These are phyloP conservation scores for Balamuthia mandrillaris DNA, from an alignment of 208 protist genomes.

Conservation along the genomic window DNA sequence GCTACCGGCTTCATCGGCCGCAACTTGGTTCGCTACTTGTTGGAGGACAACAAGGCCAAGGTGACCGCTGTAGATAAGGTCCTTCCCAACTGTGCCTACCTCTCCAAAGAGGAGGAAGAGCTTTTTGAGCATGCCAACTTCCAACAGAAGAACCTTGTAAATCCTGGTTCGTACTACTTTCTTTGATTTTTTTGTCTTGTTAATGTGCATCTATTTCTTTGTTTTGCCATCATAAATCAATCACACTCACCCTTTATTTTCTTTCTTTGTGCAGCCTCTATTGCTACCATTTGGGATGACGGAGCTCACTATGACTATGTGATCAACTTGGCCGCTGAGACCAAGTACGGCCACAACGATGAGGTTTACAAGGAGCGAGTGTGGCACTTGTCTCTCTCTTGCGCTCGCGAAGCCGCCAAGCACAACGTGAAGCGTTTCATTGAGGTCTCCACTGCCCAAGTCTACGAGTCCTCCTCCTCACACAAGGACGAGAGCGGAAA, in stretches of 20 bases:
- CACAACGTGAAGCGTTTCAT: constrained; percentile 75
- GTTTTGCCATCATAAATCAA: no score
- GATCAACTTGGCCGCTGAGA: constrained; percentile 83
- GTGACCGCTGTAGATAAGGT: constrained; percentile 75
- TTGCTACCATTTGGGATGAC: constrained; percentile 72
- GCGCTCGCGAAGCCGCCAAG: constrained; percentile 69
- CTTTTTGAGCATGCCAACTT: constrained; percentile 71
- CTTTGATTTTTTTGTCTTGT: background rate
- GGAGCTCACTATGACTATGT: constrained; percentile 72
- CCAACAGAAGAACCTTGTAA: constrained; percentile 73
- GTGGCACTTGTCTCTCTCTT: constrained; percentile 26
- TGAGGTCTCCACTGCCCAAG: constrained; percentile 82
- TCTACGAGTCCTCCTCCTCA: constrained; percentile 74
- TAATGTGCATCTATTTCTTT: background rate
- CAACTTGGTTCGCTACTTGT: constrained; percentile 79
- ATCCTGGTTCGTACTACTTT: constrained; percentile 11
- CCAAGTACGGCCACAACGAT: constrained; percentile 75
- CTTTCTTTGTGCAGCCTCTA: constrained; percentile 33
- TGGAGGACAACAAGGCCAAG: constrained; percentile 60
- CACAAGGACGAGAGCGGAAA: constrained; percentile 62
- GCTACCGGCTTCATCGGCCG: constrained; percentile 83
- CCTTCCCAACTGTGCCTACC: constrained; percentile 59
- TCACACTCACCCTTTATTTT: no score
- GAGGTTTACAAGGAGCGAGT: constrained; percentile 37
- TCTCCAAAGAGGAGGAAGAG: constrained; percentile 50